phyloP scores from a whole-genome alignment of 2,329 filamentous ascomycete genomes.

The Colletotrichum viniferum region DNA sequence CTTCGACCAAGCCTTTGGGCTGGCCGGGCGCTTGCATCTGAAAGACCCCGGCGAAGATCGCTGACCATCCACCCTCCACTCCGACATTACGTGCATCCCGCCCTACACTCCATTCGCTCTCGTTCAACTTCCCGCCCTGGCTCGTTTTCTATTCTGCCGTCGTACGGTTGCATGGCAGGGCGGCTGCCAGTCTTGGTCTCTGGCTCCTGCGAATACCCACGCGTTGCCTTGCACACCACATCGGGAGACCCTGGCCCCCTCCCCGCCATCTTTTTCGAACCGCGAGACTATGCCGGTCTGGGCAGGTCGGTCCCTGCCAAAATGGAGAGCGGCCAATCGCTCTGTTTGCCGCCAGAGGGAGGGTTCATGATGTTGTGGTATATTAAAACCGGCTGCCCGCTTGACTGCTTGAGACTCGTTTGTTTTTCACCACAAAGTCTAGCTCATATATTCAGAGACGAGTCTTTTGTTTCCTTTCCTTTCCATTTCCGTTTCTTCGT shows the following conservation, averaged over 20 bases:
- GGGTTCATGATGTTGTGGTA: not conserved
- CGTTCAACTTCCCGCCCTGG: not conserved
- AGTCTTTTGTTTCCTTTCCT: constrained; percentile 20
- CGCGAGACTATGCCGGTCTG: not conserved
- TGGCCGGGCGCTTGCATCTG: constrained; percentile 23
- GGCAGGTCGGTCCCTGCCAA: not conserved
- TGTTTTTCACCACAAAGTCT: not conserved
- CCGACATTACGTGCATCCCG: constrained; percentile 13
- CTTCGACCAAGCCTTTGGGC: not conserved
- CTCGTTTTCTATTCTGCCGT: not conserved
- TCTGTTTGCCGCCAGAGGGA: not conserved
- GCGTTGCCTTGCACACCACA: constrained; percentile 13
- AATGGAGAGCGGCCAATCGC: not conserved
- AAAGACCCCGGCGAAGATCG: constrained; percentile 12
- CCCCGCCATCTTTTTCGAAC: not conserved
- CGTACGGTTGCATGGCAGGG: constrained; percentile 11
- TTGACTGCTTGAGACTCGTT: not conserved
- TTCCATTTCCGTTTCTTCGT: constrained; percentile 18
- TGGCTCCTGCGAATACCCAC: constrained; percentile 8
- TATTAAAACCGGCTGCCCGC: constrained; percentile 17
- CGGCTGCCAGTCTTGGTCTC: constrained; percentile 13
- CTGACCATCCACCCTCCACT: not conserved
- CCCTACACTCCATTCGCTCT: constrained; percentile 7
- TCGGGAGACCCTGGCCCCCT: not conserved
- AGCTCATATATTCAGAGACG: constrained; percentile 5